Evolutionary conservation across 164 flowering plant genomes (phyloP).

Genomic region (Nelumbo lutea): DNA sequence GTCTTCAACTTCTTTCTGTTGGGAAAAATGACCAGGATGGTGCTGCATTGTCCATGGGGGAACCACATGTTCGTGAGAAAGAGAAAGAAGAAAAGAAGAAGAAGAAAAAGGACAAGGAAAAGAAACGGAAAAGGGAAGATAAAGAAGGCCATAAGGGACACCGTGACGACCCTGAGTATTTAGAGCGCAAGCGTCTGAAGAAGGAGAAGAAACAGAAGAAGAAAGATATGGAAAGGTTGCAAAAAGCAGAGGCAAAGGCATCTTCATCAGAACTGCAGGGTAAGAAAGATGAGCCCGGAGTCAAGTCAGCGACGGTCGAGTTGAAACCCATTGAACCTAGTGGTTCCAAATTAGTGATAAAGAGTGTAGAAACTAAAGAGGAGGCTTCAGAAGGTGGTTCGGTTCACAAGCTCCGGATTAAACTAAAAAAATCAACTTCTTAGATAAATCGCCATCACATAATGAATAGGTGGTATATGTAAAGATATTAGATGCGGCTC

Average conservation of each 20-base stretch:
- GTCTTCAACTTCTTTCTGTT: conserved; percentile 37
- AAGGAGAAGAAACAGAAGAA: conserved; percentile 73
- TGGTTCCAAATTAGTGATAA: conserved; percentile 21
- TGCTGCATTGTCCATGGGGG: conserved; percentile 15
- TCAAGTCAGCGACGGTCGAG: conserved; percentile 16
- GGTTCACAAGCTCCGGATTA: conserved; percentile 17
- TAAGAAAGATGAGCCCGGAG: conserved; percentile 19
- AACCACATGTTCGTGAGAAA: conserved; percentile 18
- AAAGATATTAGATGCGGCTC: background rate
- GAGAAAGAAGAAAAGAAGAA: conserved; percentile 34
- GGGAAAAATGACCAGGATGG: conserved; percentile 24
- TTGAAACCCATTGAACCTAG: conserved; percentile 34
- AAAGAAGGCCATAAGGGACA: conserved; percentile 29
- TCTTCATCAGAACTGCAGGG: conserved; percentile 18
- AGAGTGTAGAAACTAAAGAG: conserved; percentile 27
- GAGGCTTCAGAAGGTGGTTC: conserved; percentile 34
- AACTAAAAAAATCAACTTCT: conserved; percentile 9
- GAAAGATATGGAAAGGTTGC: conserved; percentile 53
- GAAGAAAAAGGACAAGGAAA: conserved; percentile 47
- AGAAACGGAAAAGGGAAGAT: conserved; percentile 56
- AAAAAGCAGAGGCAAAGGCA: conserved; percentile 20
- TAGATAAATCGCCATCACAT: conserved; percentile 1
- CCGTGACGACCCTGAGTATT: conserved; percentile 59
- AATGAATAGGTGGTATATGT: background rate
- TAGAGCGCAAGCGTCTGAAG: conserved; percentile 69